Evolutionary conservation across 345 rosid species (phyloP).

Genomic region (Stellera chamaejasme): DNA sequence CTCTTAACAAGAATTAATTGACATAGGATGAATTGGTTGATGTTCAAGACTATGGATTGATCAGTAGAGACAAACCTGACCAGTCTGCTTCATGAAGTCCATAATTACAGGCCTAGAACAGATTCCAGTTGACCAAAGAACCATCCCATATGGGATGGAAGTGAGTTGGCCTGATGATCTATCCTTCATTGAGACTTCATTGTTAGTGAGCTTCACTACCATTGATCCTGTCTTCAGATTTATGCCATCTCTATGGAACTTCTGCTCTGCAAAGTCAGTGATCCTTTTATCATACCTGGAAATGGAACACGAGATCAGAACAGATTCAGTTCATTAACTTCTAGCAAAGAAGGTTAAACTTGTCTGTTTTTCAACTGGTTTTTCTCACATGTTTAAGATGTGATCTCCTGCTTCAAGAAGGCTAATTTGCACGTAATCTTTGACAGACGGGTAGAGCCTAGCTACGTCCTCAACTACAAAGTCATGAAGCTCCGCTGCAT

Average conservation of each 20-base stretch:
- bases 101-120: conserved; percentile 56
- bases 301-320: background rate
- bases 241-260: conserved; percentile 64
- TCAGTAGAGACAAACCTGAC: conserved; percentile 34
- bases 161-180: conserved; percentile 30
- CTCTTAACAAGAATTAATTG: background rate
- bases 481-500: conserved; percentile 84
- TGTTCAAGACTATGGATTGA: background rate
- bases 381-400: conserved; percentile 62
- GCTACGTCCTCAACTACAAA: conserved; percentile 55
- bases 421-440: conserved; percentile 45
- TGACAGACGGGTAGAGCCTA: conserved; percentile 43
- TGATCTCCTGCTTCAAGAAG: conserved; percentile 79
- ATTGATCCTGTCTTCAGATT: conserved; percentile 57
- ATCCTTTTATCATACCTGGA: conserved; percentile 75
- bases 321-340: background rate
- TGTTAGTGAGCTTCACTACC: conserved; percentile 54
- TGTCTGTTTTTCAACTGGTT: background rate
- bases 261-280: conserved; percentile 49
- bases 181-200: conserved; percentile 54
- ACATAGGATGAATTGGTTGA: background rate
- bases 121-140: conserved; percentile 84
- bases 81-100: conserved; percentile 75
- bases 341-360: background rate
- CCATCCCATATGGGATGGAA: conserved; percentile 68